A percentile compares a stretch with the other conserved stretches of the same genome.
phyloP scores from a whole-genome alignment of 805 yeast species.

The Pichia eremophila region DNA sequence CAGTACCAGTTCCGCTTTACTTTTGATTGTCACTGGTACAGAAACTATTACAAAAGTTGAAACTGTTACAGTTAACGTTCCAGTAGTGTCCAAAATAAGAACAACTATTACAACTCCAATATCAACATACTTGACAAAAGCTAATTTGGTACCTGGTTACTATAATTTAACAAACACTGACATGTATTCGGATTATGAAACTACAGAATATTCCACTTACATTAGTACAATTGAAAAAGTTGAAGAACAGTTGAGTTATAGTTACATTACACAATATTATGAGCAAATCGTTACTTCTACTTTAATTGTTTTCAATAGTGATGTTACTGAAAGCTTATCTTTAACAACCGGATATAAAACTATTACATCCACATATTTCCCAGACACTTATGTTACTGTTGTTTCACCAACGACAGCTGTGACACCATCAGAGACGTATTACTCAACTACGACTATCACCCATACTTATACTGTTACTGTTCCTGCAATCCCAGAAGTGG shows the following conservation, averaged over 20 bases:
- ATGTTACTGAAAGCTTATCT: not conserved
- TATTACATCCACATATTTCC: not conserved
- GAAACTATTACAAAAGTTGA: conserved; percentile 3
- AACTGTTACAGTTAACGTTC: conserved; percentile 4
- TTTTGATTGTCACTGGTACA: conserved; percentile 15
- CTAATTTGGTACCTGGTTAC: not conserved
- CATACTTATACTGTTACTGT: not conserved
- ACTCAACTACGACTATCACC: not conserved
- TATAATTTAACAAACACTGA: not conserved
- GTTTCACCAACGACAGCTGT: not conserved
- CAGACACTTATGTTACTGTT: not conserved
- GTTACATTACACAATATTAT: not conserved
- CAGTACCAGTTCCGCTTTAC: conserved; percentile 13
- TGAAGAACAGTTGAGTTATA: not conserved
- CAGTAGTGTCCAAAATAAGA: conserved; percentile 2
- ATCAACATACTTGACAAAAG: not conserved
- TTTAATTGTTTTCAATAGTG: not conserved
- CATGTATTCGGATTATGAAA: not conserved
- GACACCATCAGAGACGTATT: not conserved
- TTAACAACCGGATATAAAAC: not conserved
- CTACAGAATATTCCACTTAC: not conserved
- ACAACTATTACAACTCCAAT: conserved; percentile 3
- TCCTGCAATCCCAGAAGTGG: not conserved
- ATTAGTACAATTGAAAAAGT: not conserved
- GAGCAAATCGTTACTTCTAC: not conserved